These are phyloP conservation scores for Trichoderma sp. DNA, from an alignment of 2,329 filamentous ascomycete species.

Conservation along the genomic window DNA sequence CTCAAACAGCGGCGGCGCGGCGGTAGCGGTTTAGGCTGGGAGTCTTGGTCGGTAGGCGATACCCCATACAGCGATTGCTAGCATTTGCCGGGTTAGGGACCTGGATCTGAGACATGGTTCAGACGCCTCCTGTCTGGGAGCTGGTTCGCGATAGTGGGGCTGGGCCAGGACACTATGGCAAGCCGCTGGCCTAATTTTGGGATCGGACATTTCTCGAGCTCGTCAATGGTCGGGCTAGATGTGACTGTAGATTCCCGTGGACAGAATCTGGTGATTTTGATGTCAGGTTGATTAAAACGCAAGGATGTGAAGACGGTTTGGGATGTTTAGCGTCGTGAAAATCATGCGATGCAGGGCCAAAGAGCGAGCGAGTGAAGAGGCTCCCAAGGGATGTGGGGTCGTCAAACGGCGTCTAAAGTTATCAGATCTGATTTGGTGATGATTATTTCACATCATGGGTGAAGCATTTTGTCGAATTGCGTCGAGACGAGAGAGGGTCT, in stretches of 20 bases:
- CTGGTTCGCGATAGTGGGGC: conserved; percentile 10
- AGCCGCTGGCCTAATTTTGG: conserved; percentile 5
- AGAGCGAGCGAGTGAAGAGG: neutral
- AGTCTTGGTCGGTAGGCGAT: neutral
- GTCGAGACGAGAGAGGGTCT: neutral
- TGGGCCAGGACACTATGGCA: neutral
- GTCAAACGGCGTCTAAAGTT: neutral
- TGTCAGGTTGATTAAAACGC: conserved; percentile 1
- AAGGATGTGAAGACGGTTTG: neutral
- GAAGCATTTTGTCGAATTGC: neutral
- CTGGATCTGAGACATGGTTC: conserved; percentile 30
- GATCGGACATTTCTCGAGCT: conserved; percentile 2
- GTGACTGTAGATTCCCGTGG: neutral
- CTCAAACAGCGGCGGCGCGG: conserved; percentile 17
- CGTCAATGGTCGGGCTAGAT: neutral
- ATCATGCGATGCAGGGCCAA: neutral
- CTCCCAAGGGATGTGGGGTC: neutral
- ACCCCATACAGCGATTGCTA: neutral
- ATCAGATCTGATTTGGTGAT: neutral
- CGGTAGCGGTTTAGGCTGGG: conserved; percentile 8
- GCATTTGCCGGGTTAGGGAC: neutral
- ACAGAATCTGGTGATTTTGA: neutral
- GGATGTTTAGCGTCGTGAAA: neutral
- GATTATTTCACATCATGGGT: neutral
- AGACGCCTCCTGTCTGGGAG: conserved; percentile 30